A percentile compares a stretch with the other conserved stretches of the same genome.
Evolutionary conservation across 2,329 filamentous ascomycete species (phyloP).

Genomic region (Piedraia hortae): DNA sequence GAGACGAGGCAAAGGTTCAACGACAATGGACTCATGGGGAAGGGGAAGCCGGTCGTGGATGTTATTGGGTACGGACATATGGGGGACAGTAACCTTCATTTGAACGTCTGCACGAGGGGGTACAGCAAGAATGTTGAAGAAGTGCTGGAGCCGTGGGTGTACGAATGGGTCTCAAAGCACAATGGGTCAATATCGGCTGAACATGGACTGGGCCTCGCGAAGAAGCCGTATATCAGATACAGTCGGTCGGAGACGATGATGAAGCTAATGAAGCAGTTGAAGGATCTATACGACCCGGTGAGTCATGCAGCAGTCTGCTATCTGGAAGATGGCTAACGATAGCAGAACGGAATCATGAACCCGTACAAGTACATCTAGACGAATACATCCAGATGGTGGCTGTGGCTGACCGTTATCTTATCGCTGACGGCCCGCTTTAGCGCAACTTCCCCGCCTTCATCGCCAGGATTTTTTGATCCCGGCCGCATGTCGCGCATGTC

Average conservation of each 20-base stretch:
- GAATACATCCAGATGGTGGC: no score
- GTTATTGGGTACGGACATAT: slow-evolving; percentile 97
- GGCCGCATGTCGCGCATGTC: no score
- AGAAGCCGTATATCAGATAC: slow-evolving; percentile 88
- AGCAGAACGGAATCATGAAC: slow-evolving; percentile 90
- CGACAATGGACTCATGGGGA: slow-evolving; percentile 43
- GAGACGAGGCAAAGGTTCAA: slow-evolving; percentile 50
- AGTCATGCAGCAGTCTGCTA: slow-evolving; percentile 18
- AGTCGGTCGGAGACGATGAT: slow-evolving; percentile 72
- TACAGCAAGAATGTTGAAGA: slow-evolving; percentile 77
- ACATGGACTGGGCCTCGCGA: slow-evolving; percentile 77
- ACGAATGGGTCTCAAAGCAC: slow-evolving; percentile 78
- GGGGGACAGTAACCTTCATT: slow-evolving; percentile 85
- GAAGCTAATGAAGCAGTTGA: slow-evolving; percentile 79
- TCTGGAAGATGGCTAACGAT: slow-evolving; percentile 3
- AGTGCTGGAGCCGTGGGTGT: slow-evolving; percentile 77
- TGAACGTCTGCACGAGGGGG: slow-evolving; percentile 60
- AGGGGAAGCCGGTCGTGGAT: slow-evolving; percentile 53
- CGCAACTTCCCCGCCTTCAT: no score
- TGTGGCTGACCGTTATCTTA: no score
- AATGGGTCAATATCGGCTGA: slow-evolving; percentile 90
- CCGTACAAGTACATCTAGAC: slow-evolving; percentile 79
- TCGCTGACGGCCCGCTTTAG: no score
- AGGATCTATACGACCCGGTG: slow-evolving; percentile 80
- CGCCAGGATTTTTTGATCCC: no score